These are phyloP conservation scores for Tuber indicum DNA, from an alignment of 495 filamentous ascomycete genomes.

Conservation along the genomic window DNA sequence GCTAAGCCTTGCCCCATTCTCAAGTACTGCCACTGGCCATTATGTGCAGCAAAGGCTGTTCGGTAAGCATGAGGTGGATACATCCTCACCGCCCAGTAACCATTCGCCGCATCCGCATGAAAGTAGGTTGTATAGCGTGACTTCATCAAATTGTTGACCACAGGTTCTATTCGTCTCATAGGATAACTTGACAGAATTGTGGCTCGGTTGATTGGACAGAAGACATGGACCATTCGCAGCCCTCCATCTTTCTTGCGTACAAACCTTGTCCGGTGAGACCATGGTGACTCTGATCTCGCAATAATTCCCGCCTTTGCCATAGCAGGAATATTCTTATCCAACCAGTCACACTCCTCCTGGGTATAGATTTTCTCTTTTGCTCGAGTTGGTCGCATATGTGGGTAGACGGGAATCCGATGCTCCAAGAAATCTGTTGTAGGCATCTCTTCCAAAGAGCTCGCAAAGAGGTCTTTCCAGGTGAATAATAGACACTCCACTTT, in stretches of 20 bases:
- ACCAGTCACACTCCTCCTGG: neutral
- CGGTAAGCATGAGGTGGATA: constrained; percentile 3
- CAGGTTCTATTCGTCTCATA: constrained; percentile 6
- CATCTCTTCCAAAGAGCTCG: neutral
- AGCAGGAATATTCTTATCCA: neutral
- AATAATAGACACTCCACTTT: neutral
- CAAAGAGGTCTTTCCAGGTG: constrained; percentile 15
- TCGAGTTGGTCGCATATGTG: neutral
- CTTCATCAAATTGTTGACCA: neutral
- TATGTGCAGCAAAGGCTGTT: constrained; percentile 12
- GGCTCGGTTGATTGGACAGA: neutral
- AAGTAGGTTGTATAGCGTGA: neutral
- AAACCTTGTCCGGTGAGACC: constrained; percentile 6
- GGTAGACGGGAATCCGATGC: constrained; percentile 6
- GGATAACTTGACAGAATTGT: constrained; percentile 3
- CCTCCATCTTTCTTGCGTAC: constrained; percentile 1
- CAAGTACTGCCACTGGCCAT: constrained; percentile 12
- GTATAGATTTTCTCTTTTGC: neutral
- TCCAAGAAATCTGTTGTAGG: neutral
- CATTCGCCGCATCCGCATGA: constrained; percentile 1
- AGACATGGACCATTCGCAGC: neutral
- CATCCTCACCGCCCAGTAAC: constrained; percentile 4
- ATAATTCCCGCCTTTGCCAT: constrained; percentile 12
- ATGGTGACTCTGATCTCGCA: neutral
- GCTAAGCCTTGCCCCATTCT: constrained; percentile 9